Conservation (phyloP, 768 basidiomycete species). For the Tulasnella sp. region DNA sequence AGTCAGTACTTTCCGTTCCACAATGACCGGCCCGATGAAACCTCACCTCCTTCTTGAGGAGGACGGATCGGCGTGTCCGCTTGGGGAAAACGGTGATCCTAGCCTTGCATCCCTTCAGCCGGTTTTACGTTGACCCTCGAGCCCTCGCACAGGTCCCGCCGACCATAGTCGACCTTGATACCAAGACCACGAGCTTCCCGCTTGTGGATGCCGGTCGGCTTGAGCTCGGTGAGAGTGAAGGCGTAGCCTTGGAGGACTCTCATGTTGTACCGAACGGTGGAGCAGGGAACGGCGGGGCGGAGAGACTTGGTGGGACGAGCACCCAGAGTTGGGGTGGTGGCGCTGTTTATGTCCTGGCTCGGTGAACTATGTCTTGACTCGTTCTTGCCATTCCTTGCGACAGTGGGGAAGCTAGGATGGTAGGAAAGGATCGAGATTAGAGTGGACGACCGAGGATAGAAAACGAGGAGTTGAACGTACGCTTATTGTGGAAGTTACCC, state of each 20-base stretch:
- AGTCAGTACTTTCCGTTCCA: neutral
- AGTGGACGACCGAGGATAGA: neutral
- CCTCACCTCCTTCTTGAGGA: constrained; percentile 60
- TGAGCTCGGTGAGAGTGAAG: constrained; percentile 90
- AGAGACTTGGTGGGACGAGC: constrained; percentile 87
- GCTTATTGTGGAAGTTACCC: constrained; percentile 25
- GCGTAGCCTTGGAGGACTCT: constrained; percentile 96
- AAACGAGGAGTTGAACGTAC: constrained; percentile 15
- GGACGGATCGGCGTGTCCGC: constrained; percentile 67
- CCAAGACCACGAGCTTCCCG: constrained; percentile 92
- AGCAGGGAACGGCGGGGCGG: constrained; percentile 93
- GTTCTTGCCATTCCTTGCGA: constrained; percentile 98
- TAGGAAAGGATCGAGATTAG: neutral
- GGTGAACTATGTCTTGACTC: constrained; percentile 97
- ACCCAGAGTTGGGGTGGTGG: constrained; percentile 84
- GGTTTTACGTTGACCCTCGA: constrained; percentile 91
- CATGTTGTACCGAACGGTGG: constrained; percentile 96
- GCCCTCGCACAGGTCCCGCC: constrained; percentile 93
- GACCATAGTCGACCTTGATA: constrained; percentile 93
- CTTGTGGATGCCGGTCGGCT: constrained; percentile 89
- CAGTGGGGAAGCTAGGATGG: constrained; percentile 74
- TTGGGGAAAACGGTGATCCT: constrained; percentile 95
- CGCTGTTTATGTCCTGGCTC: constrained; percentile 98
- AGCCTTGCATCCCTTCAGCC: constrained; percentile 88
- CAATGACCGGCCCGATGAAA: neutral